Base-by-base conservation (phyloP, 305 asterid genomes). In the Fraxinus angustifolia region DNA sequence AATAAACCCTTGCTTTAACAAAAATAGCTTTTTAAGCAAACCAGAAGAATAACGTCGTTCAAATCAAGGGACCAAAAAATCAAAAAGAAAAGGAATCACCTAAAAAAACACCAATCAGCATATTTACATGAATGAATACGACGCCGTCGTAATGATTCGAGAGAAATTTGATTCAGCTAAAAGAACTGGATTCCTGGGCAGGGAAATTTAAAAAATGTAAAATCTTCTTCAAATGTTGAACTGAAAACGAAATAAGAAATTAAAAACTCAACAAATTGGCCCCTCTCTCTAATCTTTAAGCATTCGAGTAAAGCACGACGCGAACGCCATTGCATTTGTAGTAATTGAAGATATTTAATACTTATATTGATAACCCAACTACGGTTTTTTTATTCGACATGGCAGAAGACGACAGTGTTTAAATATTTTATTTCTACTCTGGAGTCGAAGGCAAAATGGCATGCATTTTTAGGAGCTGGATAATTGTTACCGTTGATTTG, bases 251-350 rank as follows among this genome's bases (percentile, higher is more conserved):
- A 81, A 67, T 34, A 8, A 5, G 35, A 28, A 42, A 4, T 5
- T 21, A 75, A 38, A 50, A 48, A 78, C 67, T 33, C 48, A 71
- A 28, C 31, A 42, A 10, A 17, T 10, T 28, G 60, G 30, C 16
- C 19, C 16, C 83, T 12, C n/a, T 26, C 17, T 21, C 23, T 23
- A 38, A 35, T 48, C 17, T 21, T 19, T 26, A 21, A 36, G 60
- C 19, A 6, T 75, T 42, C 19, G 73, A 58, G 62, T 12, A 23
- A 40, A 68, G 87, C 78, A 80, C 76, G 79, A 45, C 26, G 81
- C 76, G 80, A 84, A 78, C 80, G 84, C 81, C 80, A 73, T 19
- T 8, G 87, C 87, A 84, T 84, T 56, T 68, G 84, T 82, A 80
- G 86, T 82, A 10, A 84, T 50, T 79, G 16, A 34, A 48, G 67